Evolutionary conservation across 139 green algal genomes (phyloP), one percentile per base, ranked within the genome.

Genomic region (Pseudopediastrum boryanum): DNA sequence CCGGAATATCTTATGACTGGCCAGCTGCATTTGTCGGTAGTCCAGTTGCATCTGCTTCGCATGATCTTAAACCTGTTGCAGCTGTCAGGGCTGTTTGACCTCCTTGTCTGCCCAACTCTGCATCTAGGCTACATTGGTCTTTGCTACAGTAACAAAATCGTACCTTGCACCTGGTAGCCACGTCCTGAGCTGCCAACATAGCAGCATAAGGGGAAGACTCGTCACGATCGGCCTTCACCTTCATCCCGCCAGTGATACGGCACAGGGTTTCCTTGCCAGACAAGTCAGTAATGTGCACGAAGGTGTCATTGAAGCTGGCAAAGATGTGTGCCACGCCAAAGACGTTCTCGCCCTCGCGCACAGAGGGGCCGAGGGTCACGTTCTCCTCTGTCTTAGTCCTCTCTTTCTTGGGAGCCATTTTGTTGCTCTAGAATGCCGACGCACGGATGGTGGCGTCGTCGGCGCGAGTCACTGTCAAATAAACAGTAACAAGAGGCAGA

Each of bases 271-370:
- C 97, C 85, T 97, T 97, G 66, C 97, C 97, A 8, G 97, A 99
- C 71, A 99, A 87, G 90, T 99, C 97, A 35, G 97, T 99, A 63
- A 99, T 95, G 83, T 99, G 97, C 82, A 99, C 97, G 80, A 99
- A 99, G 21, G 97, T 99, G 89, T 99, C 97, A 85, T 99, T 99
- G 92, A 99, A 99, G 65, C 93, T 98, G 21, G 97, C 97, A 75
- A 99, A 99, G 84, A 99, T 99, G 90, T 99, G 96, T 36, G 94
- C 95, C 29, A 99, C 96, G 61, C 96, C 96, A 74, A 98, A 99
- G 39, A 99, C 94, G 65, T 96, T 84, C 91, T 99, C 96, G 71
- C 96, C 96, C 87, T 99, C 96, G 13, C 94, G 85, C 6, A 93
- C 88, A 38, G 70, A 83, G 56, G 93, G 94, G 61, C 94, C 93